These are phyloP conservation scores for Trametes coccinea DNA, from an alignment of 768 basidiomycete species.

Conservation along the genomic window DNA sequence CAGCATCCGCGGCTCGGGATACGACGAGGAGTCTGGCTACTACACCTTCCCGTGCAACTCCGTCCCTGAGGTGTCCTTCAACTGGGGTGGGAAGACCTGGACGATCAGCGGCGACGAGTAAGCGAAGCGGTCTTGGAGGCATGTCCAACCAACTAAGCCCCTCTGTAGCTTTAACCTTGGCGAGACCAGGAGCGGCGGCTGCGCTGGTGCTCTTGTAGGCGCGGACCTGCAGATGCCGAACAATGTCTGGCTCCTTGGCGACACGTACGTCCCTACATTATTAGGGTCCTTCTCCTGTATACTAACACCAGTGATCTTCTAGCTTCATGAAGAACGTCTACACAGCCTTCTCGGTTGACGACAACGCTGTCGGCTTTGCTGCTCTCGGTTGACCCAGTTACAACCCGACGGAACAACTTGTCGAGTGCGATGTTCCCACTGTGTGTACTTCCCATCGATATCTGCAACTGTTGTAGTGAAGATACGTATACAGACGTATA, in stretches of 20 bases:
- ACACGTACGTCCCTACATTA: constrained; percentile 4
- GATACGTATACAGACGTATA: too few species aligned
- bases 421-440: too few species aligned
- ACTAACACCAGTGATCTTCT: too few species aligned
- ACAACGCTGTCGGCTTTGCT: too few species aligned
- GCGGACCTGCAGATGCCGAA: background rate
- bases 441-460: too few species aligned
- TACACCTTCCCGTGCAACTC: constrained; percentile 31
- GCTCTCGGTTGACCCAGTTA: too few species aligned
- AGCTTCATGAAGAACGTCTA: too few species aligned
- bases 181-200: background rate
- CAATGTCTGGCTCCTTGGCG: constrained; percentile 16
- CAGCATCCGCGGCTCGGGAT: constrained; percentile 23
- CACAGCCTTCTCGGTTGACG: too few species aligned
- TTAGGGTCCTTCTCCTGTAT: too few species aligned
- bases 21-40: constrained; percentile 17
- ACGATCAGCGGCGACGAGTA: constrained; percentile 22
- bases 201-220: background rate
- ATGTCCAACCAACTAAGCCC: constrained; percentile 21
- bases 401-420: too few species aligned
- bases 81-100: constrained; percentile 32
- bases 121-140: background rate
- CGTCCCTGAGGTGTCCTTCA: constrained; percentile 28
- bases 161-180: constrained; percentile 23
- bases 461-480: too few species aligned